Base-by-base conservation (phyloP, 2,329 filamentous ascomycete genomes). In the Reticulascus tulasneorum region DNA sequence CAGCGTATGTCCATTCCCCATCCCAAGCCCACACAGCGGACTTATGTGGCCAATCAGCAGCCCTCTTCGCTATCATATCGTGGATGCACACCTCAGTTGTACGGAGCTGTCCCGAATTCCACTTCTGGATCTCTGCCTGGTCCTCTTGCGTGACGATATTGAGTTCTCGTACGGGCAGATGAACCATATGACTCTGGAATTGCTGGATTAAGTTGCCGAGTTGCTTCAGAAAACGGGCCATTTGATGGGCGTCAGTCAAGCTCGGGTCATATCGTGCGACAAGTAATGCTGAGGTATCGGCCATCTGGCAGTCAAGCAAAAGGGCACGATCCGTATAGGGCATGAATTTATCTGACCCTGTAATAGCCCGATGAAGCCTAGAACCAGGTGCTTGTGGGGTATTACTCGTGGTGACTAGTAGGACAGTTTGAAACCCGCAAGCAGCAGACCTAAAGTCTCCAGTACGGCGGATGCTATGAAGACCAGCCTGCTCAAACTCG, bases 21-120 rank as follows among this genome's bases (percentile, higher is more conserved):
- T 55, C 52, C 51, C 51, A 54, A 1, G 46, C 39, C n/a, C 38
- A 25, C 8, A 55, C 38, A 10, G 53, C 51, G 6, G 19, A 32
- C 11, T 34, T 32, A 11, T 44, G 22, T 8, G 47, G 46, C n/a
- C 26, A n/a, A 13, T 13, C 13, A 3, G 17, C 29, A 5, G 22
- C 25, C 26, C 28, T 24, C 13, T 18, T 23, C 17, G 27, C 35
- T 4, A 41, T 26, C 35, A 38, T 24, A 15, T 34, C 23, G 8
- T 33, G 26, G n/a, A 41, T 13, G 7, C 31, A 33, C 12, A 33
- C 23, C 12, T 33, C 31, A 15, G 19, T 12, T 18, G 22, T 25
- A 16, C 9, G 6, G 8, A 13, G 31, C 23, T 2, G 22, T 7
- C 22, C 22, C 15, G 31, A 25, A 18, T 33, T 33, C 31, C 31